Evolutionary conservation across 2,329 filamentous ascomycete genomes (phyloP), one percentile per base, ranked within the genome.

Genomic region (Ophiostoma ulmi): DNA sequence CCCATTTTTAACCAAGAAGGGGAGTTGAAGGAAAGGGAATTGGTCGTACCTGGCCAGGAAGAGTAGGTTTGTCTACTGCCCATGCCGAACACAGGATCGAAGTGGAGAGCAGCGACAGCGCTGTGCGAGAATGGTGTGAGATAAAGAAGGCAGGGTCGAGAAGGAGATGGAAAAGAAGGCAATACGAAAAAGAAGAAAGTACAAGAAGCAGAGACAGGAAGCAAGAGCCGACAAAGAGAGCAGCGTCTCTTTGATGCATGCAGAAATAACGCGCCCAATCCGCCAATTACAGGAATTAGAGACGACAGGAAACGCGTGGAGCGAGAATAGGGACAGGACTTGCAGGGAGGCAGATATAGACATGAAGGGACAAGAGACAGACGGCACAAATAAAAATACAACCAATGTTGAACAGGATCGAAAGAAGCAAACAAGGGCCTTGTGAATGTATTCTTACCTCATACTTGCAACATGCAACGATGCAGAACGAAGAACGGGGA

Each of bases 81-180:
- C 70, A 73, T 73, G 41, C 70, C 72, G 69, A 74, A 73, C 68
- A 71, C 71, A 70, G 74, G 64, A 67, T 75, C 74, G 66, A 72
- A 74, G 61, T 74, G 72, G 67, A 73, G 68, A 69, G 73, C 69
- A 66, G 73, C 71, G 41, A 73, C 73, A 70, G 71, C 72, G 70
- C 74, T 75, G 70, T 35, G 69, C 61, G 39, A 65, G 44, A 68
- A 68, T 63, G n/a, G 65, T 52, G 69, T 70, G 66, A 71, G 69
- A 68, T 35, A 55, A 68, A 3, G 14, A 35, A 66, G 20, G 20
- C 31, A 44, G 64, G 13, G 61, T 26, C 55, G 48, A 69, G 41
- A 55, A 39, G n/a, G 26, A 35, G 36, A 31, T 17, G 14, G 8
- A n/a, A 26, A 41, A 20, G 61, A 20, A 55, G 55, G 41, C 35